Evolutionary conservation across 768 basidiomycete genomes (phyloP).

Genomic region (Leccinum truebloodii): DNA sequence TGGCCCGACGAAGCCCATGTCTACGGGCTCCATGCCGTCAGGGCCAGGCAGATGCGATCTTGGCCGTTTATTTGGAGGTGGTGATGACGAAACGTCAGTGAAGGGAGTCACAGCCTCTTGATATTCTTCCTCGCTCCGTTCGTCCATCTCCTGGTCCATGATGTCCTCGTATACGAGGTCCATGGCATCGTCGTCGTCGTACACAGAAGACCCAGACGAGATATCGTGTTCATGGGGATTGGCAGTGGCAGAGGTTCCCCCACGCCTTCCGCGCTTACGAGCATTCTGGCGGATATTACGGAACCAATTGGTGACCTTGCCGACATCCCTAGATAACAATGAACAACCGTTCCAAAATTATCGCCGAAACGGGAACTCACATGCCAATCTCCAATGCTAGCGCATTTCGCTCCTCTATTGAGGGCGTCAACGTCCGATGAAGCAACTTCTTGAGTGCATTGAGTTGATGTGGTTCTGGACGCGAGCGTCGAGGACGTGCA

Average conservation of each 20-base stretch:
- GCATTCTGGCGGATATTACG: slow-evolving; percentile 80
- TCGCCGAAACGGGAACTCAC: slow-evolving; percentile 38
- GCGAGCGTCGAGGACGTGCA: slow-evolving; percentile 65
- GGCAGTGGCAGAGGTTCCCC: slow-evolving; percentile 37
- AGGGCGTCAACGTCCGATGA: slow-evolving; percentile 66
- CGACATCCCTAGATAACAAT: slow-evolving; percentile 59
- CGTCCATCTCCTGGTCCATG: slow-evolving; percentile 51
- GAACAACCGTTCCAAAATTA: slow-evolving; percentile 4
- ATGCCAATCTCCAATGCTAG: slow-evolving; percentile 79
- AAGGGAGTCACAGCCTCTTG: slow-evolving; percentile 77
- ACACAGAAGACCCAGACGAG: slow-evolving; percentile 55
- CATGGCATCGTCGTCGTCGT: slow-evolving; percentile 46
- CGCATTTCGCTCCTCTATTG: slow-evolving; percentile 76
- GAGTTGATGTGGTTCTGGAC: slow-evolving; percentile 79
- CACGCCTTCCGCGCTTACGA: slow-evolving; percentile 64
- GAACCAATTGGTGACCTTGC: slow-evolving; percentile 89
- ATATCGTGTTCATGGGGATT: slow-evolving; percentile 47
- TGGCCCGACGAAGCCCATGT: slow-evolving; percentile 39
- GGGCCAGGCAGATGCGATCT: slow-evolving; percentile 34
- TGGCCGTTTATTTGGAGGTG: slow-evolving; percentile 35
- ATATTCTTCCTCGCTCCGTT: slow-evolving; percentile 66
- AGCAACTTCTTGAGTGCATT: slow-evolving; percentile 72
- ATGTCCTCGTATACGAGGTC: slow-evolving; percentile 47
- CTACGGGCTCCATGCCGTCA: slow-evolving; percentile 33
- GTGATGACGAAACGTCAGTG: slow-evolving; percentile 49